These are phyloP conservation scores for Orbilia ellipsospora DNA, from an alignment of 2,329 filamentous ascomycete genomes.

Conservation along the genomic window DNA sequence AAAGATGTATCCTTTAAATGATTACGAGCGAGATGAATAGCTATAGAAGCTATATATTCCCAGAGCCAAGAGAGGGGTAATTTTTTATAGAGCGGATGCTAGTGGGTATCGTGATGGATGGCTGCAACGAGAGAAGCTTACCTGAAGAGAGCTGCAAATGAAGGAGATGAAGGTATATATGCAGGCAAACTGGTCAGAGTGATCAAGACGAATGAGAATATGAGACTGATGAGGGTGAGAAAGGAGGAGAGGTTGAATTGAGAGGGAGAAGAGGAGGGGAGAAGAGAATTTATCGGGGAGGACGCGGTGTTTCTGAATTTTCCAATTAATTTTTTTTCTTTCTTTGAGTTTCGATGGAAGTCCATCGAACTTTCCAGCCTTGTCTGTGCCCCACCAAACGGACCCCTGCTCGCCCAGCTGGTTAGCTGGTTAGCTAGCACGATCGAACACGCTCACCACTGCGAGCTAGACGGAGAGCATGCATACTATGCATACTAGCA, in stretches of 20 bases:
- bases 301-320: constrained; percentile 31
- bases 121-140: constrained; percentile 6
- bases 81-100: background rate
- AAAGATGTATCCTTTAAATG: no score
- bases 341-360: constrained; percentile 55
- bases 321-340: constrained; percentile 37
- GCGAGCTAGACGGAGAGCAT: no score
- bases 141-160: constrained; percentile 10
- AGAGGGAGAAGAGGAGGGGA: constrained; percentile 33
- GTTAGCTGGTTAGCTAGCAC: no score
- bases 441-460: no score
- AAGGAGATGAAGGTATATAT: constrained; percentile 35
- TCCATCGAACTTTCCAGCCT: constrained; percentile 52
- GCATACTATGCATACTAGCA: no score
- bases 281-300: constrained; percentile 45
- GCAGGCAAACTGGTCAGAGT: constrained; percentile 15
- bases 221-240: background rate
- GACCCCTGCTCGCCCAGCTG: background rate
- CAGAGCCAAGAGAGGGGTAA: no score
- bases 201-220: constrained; percentile 6
- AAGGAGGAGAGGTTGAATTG: constrained; percentile 9
- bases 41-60: background rate
- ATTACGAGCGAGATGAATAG: background rate
- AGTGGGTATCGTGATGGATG: background rate
- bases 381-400: constrained; percentile 48